These are phyloP conservation scores for Tricholoma hemisulphureum DNA, from an alignment of 768 basidiomycete species.

Conservation along the genomic window DNA sequence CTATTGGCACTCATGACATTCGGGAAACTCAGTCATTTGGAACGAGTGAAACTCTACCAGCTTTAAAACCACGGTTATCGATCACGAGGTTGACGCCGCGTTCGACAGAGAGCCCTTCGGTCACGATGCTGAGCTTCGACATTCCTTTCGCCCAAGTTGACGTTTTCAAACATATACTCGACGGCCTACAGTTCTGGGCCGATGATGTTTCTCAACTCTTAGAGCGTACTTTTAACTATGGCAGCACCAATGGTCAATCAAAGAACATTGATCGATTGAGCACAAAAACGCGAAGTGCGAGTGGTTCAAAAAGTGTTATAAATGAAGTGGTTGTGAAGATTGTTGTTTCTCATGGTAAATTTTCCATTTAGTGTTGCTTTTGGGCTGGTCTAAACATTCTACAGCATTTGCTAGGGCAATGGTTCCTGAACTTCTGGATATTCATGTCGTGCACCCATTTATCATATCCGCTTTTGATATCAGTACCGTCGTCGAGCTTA, in stretches of 20 bases:
- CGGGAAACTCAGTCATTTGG: conserved; percentile 7
- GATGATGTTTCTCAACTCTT: conserved; percentile 82
- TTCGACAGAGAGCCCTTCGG: conserved; percentile 13
- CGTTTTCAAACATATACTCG: conserved; percentile 63
- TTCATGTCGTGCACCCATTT: conserved; percentile 42
- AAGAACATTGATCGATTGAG: conserved; percentile 67
- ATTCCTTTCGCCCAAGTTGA: conserved; percentile 66
- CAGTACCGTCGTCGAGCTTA: conserved; percentile 61
- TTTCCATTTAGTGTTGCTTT: conserved; percentile 18
- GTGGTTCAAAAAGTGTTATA: conserved; percentile 32
- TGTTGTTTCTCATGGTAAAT: conserved; percentile 42
- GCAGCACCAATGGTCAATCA: conserved; percentile 18
- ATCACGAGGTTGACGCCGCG: conserved; percentile 26
- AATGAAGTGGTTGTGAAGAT: conserved; percentile 51
- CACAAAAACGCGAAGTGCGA: conserved; percentile 49
- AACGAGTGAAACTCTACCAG: conserved; percentile 1
- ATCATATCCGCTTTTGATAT: conserved; percentile 61
- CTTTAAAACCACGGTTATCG: conserved; percentile 35
- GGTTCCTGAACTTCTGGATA: conserved; percentile 43
- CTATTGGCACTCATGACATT: conserved; percentile 5
- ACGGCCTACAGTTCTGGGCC: conserved; percentile 82
- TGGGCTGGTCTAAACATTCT: background rate
- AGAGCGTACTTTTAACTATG: conserved; percentile 41
- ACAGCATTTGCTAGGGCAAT: conserved; percentile 43
- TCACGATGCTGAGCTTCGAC: conserved; percentile 33